Conservation (phyloP, 352 stramenopile genomes). For the Phytophthora fragariae region DNA sequence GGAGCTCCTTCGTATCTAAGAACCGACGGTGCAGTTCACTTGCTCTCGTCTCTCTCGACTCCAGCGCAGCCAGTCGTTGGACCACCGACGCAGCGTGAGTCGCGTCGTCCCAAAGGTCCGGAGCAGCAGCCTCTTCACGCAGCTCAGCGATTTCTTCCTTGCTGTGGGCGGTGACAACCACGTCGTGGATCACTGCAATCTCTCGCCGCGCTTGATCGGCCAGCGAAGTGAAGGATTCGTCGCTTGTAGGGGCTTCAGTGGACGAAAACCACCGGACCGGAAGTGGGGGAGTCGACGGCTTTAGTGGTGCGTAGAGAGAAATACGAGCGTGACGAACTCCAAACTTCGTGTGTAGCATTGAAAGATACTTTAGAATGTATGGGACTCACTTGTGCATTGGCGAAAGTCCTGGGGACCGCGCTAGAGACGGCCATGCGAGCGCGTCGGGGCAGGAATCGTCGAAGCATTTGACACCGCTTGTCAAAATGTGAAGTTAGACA, state of each 20-base stretch:
- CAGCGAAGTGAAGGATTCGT: slow-evolving; percentile 54
- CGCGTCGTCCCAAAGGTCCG: slow-evolving; percentile 74
- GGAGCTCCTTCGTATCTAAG: slow-evolving; percentile 73
- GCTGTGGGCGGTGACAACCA: slow-evolving; percentile 48
- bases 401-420: neutral
- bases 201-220: slow-evolving; percentile 48
- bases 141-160: slow-evolving; percentile 53
- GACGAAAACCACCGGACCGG: slow-evolving; percentile 30
- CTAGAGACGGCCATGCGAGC: neutral
- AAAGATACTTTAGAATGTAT: neutral
- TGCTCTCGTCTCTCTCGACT: slow-evolving; percentile 52
- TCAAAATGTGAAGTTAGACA: neutral
- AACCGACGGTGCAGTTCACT: slow-evolving; percentile 53
- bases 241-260: slow-evolving; percentile 18
- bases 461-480: slow-evolving; percentile 29
- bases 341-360: slow-evolving; percentile 10
- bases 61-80: slow-evolving; percentile 67
- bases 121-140: slow-evolving; percentile 47
- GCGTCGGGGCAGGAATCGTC: slow-evolving; percentile 1
- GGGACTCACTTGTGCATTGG: neutral
- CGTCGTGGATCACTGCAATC: slow-evolving; percentile 59
- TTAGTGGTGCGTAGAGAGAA: slow-evolving; percentile 15
- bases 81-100: slow-evolving; percentile 57
- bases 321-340: neutral
- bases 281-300: neutral